These are phyloP conservation scores for Candida alai DNA, from an alignment of 805 yeast species.

Conservation along the genomic window DNA sequence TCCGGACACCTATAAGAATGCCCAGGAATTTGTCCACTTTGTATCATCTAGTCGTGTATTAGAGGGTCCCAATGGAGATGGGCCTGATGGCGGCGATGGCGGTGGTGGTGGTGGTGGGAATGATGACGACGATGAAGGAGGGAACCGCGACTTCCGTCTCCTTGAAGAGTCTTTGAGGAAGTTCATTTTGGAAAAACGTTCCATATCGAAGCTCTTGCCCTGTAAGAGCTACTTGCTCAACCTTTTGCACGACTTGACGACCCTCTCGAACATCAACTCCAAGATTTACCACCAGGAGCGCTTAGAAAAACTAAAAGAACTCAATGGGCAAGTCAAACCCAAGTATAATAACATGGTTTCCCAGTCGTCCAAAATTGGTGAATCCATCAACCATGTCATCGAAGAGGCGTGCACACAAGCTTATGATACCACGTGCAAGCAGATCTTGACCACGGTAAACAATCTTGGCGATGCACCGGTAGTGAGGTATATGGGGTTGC, in stretches of 20 bases:
- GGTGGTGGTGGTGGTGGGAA: constrained; percentile 16
- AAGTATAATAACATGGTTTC: constrained; percentile 51
- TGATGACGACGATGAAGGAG: constrained; percentile 26
- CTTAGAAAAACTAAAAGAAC: constrained; percentile 41
- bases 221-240: constrained; percentile 84
- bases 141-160: constrained; percentile 69
- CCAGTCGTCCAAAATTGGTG: constrained; percentile 52
- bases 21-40: constrained; percentile 91
- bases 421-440: constrained; percentile 56
- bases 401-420: constrained; percentile 57
- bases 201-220: constrained; percentile 84
- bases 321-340: constrained; percentile 57
- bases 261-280: constrained; percentile 61
- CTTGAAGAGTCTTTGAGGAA: constrained; percentile 81
- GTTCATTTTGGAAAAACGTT: constrained; percentile 84
- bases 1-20: constrained; percentile 86
- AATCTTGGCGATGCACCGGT: constrained; percentile 49
- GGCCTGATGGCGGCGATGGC: constrained; percentile 28
- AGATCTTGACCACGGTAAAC: constrained; percentile 49
- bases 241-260: constrained; percentile 59
- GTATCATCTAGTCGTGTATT: constrained; percentile 61
- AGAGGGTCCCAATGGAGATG: constrained; percentile 33
- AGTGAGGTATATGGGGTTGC: constrained; percentile 58
- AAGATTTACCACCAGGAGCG: constrained; percentile 49
- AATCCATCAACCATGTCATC: constrained; percentile 55